A percentile compares a stretch with the other conserved stretches of the same genome.
Conservation (phyloP, 768 basidiomycete species). For the Xerocomus brunneocitrinus region DNA sequence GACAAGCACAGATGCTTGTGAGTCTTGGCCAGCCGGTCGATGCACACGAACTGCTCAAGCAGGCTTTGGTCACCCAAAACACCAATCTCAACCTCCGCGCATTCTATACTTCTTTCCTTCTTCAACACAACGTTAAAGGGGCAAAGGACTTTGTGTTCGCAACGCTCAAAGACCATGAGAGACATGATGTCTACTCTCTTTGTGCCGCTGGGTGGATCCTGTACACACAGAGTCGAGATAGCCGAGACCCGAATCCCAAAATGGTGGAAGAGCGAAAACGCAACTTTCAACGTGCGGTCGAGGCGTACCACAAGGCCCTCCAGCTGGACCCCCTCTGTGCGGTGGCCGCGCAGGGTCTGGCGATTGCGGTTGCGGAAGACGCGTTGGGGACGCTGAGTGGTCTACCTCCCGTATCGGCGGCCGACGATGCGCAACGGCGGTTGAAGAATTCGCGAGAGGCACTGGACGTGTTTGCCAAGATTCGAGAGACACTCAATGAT, state of each 20-base stretch:
- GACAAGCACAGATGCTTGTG: conserved; percentile 78
- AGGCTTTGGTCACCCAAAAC: conserved; percentile 75
- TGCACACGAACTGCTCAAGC: conserved; percentile 87
- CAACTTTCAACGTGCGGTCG: conserved; percentile 77
- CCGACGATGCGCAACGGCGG: conserved; percentile 64
- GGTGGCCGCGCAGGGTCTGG: conserved; percentile 91
- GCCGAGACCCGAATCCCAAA: conserved; percentile 54
- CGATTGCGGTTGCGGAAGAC: conserved; percentile 92
- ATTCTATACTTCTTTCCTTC: conserved; percentile 89
- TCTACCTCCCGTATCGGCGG: conserved; percentile 40
- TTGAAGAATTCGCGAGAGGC: conserved; percentile 80
- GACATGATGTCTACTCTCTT: conserved; percentile 85
- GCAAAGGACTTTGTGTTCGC: conserved; percentile 89
- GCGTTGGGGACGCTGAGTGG: conserved; percentile 68
- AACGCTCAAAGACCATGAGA: conserved; percentile 81
- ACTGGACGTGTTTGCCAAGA: conserved; percentile 82
- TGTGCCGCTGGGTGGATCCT: conserved; percentile 86
- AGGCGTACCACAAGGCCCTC: conserved; percentile 91
- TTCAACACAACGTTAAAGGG: conserved; percentile 65
- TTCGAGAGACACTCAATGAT: conserved; percentile 77
- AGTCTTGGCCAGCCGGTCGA: conserved; percentile 68
- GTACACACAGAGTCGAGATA: conserved; percentile 85
- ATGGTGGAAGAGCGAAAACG: conserved; percentile 60
- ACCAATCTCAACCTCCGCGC: conserved; percentile 84
- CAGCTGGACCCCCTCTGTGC: conserved; percentile 81